Evolutionary conservation across 331 rosid species (phyloP).

Genomic region (Malus hybrid): DNA sequence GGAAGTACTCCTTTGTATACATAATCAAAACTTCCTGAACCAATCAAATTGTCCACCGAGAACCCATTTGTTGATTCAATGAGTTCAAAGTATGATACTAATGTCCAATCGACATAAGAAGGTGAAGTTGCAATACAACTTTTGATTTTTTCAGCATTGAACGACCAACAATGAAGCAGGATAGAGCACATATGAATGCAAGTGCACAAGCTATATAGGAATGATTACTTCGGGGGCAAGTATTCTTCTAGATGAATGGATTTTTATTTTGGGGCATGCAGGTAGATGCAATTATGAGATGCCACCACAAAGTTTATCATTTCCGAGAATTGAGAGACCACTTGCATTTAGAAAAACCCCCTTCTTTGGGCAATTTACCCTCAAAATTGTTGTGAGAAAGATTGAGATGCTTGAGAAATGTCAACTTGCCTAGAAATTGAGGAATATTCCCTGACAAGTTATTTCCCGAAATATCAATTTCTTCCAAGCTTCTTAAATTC

Average conservation of each 20-base stretch:
- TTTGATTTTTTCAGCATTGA: not conserved
- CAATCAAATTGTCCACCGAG: not conserved
- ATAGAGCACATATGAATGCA: not conserved
- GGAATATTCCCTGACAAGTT: conserved; percentile 9
- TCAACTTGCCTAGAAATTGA: not conserved
- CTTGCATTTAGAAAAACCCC: not conserved
- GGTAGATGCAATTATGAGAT: not conserved
- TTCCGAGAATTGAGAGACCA: not conserved
- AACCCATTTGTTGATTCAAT: not conserved
- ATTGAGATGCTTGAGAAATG: conserved; percentile 20
- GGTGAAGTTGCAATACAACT: not conserved
- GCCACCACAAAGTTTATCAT: not conserved
- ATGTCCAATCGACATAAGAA: not conserved
- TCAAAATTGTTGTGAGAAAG: not conserved
- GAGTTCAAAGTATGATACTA: not conserved
- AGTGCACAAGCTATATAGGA: not conserved
- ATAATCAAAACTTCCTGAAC: too few relatives aligned
- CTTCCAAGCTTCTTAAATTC: too few relatives aligned
- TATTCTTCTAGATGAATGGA: not conserved
- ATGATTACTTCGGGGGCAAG: not conserved
- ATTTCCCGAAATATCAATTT: conserved; percentile 15
- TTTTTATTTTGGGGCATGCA: not conserved
- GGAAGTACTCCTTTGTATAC: too few relatives aligned
- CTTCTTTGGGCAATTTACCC: not conserved
- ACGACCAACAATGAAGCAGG: not conserved